A percentile compares a stretch with the other conserved stretches of the same genome.
These are phyloP conservation scores for Nicotiana benthamiana DNA, from an alignment of 257 asterid genomes.

Conservation along the genomic window DNA sequence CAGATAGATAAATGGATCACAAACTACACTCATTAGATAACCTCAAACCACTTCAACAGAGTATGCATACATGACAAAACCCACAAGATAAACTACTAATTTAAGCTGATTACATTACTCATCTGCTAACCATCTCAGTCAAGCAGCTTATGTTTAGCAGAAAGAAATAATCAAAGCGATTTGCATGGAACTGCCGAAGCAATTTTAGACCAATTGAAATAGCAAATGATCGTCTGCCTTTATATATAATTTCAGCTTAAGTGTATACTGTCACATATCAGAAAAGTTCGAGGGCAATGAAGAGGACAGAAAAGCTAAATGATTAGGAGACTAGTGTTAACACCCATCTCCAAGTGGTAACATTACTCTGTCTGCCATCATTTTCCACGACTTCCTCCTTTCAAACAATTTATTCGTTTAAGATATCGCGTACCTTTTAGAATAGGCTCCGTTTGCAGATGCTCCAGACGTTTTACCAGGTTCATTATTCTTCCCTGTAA, in stretches of 20 bases:
- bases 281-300: not conserved
- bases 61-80: not conserved
- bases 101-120: not conserved
- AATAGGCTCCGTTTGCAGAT: conserved; percentile 62
- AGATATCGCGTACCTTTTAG: conserved; percentile 51
- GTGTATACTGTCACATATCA: not conserved
- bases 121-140: not conserved
- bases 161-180: not conserved
- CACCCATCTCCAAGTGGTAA: not conserved
- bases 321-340: not conserved
- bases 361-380: not conserved
- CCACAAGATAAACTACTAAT: not conserved
- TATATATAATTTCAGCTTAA: not conserved
- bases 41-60: not conserved
- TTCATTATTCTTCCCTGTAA: conserved; percentile 62
- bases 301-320: not conserved
- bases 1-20: not conserved
- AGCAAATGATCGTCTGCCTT: not conserved
- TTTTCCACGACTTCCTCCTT: not conserved
- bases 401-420: not conserved
- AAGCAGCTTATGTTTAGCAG: not conserved
- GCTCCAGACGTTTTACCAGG: conserved; percentile 53
- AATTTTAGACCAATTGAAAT: not conserved
- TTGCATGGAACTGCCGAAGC: not conserved
- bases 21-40: not conserved